Conservation (phyloP, 108 stramenopile species). For the Epithemia pelagica region DNA sequence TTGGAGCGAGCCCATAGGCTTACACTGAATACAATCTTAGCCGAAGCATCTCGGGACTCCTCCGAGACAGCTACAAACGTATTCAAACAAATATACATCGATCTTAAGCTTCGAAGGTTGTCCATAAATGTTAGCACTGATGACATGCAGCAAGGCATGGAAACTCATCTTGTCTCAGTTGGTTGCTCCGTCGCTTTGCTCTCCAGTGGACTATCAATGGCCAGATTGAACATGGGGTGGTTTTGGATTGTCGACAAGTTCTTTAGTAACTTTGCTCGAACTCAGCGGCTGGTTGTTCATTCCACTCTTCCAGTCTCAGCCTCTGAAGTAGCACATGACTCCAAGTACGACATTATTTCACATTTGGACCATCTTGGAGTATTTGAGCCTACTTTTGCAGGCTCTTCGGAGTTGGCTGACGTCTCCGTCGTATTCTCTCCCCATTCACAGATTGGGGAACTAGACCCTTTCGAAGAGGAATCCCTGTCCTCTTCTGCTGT, state of each 20-base stretch:
- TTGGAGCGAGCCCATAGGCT: neutral
- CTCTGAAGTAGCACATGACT: constrained; percentile 33
- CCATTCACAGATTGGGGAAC: neutral
- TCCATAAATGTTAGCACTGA: neutral
- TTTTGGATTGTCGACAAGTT: constrained; percentile 80
- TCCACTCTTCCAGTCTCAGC: constrained; percentile 61
- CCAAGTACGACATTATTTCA: constrained; percentile 48
- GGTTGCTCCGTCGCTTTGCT: constrained; percentile 35
- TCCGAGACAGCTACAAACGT: neutral
- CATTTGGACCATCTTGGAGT: constrained; percentile 45
- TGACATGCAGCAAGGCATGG: constrained; percentile 29
- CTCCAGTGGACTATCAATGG: constrained; percentile 48
- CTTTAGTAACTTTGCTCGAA: constrained; percentile 26
- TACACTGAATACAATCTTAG: neutral
- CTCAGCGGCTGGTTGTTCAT: constrained; percentile 65
- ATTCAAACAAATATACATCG: neutral
- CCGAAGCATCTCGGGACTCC: neutral
- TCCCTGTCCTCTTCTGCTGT: neutral
- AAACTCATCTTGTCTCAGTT: constrained; percentile 73
- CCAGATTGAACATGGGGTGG: constrained; percentile 66
- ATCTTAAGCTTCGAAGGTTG: neutral
- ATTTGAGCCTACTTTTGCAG: constrained; percentile 40
- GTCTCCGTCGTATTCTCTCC: constrained; percentile 20
- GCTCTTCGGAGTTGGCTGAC: constrained; percentile 69
- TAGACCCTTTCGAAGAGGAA: constrained; percentile 6